Evolutionary conservation across 495 filamentous ascomycete species (phyloP), one percentile per base, ranked within the genome.

Genomic region (Poronia punctata): DNA sequence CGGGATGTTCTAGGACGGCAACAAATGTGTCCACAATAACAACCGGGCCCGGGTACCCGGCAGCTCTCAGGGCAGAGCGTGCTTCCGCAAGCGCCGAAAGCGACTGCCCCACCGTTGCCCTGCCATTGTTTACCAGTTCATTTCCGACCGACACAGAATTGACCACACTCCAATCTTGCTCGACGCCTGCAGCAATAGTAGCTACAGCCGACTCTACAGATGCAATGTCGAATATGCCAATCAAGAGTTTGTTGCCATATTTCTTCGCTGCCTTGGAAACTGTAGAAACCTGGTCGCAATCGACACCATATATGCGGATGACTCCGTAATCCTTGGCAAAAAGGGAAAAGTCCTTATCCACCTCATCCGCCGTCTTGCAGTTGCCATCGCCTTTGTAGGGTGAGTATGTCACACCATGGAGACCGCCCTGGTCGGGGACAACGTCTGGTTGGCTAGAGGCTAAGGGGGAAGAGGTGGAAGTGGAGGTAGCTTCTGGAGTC

Each of bases 21-120:
- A 77, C 67, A 51, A 84, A 82, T 1, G 84, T 90, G 45, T 95
- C 88, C 16, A 86, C 82, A 2, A 82, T 80, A 1, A 86, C 84
- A 17, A 95, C 77, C 1, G 80, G 78, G 7, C 88, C 87, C 7
- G 52, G 49, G 56, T 84, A 95, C 4, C 84, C 85, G 19, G 70
- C 74, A 0, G 44, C 53, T 18, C 75, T 68, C n/a, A 92, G 68
- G 5, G 55, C 59, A 7, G 37, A 44, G 9, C 84, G 72, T 18
- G 83, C 82, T 11, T 58, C 50, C 2, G 60, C 54, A 5, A 89
- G 62, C 5, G 80, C 79, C 16, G 43, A 51, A 3, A 74, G 61
- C 10, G 84, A 75, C 15, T 76, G 60, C 0, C 35, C 47, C 0
- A 75, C 65, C 3, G 68, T 62, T 36, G 66, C 75, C n/a, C 58